These are phyloP conservation scores for Coemansia sp. DNA, from an alignment of 192 early-diverging fungal species.

Conservation along the genomic window DNA sequence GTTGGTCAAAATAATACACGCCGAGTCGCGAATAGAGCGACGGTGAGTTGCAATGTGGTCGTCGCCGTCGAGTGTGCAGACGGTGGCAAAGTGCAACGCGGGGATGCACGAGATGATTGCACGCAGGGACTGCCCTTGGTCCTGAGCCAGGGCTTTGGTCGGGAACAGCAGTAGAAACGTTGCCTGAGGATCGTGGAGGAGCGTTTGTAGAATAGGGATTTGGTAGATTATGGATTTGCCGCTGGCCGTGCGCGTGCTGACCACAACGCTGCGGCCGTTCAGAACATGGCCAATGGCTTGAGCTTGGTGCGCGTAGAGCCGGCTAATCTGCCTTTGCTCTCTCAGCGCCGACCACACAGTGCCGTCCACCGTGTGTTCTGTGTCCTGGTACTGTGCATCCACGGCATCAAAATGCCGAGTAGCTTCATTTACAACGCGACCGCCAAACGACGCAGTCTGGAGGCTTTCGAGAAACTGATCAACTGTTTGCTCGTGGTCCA, in stretches of 20 bases:
- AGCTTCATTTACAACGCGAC: slow-evolving; percentile 5
- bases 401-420: not conserved
- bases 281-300: slow-evolving; percentile 57
- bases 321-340: slow-evolving; percentile 24
- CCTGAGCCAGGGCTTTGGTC: slow-evolving; percentile 81
- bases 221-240: slow-evolving; percentile 84
- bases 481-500: not conserved
- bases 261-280: slow-evolving; percentile 58
- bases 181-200: slow-evolving; percentile 43
- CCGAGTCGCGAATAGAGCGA: slow-evolving; percentile 50
- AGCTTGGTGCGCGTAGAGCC: slow-evolving; percentile 73
- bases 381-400: slow-evolving; percentile 5
- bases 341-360: slow-evolving; percentile 8
- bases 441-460: not conserved
- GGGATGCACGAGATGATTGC: slow-evolving; percentile 24
- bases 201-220: slow-evolving; percentile 59
- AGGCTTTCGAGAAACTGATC: slow-evolving; percentile 7
- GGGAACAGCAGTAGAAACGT: slow-evolving; percentile 70
- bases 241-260: slow-evolving; percentile 74
- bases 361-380: not conserved
- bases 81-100: slow-evolving; percentile 14
- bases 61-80: slow-evolving; percentile 36
- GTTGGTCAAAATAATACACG: slow-evolving; percentile 75
- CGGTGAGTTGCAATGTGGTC: slow-evolving; percentile 22
- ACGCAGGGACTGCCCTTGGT: slow-evolving; percentile 63